Base-by-base conservation (phyloP, 2,329 filamentous ascomycete species). In the Pochonia chlamydosporia region DNA sequence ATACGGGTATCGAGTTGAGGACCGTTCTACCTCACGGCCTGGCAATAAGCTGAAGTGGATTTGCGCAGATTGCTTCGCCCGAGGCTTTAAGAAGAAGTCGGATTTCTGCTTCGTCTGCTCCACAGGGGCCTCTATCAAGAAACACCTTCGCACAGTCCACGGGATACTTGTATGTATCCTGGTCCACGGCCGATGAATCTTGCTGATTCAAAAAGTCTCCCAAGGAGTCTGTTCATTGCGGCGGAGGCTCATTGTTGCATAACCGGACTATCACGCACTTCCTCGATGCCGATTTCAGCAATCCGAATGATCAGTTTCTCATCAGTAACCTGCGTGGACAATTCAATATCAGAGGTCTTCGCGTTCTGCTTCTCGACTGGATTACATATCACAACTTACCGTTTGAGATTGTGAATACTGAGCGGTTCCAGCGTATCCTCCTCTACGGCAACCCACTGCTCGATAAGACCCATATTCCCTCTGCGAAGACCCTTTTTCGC, bases 11-110 rank as follows among this genome's bases (percentile, higher is more conserved):
- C 30, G 30, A 13, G 30, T 31, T 31, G 13, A 31, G 30, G 30
- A 31, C 11, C 13, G 30, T 31, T 31, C 30, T 14, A 14, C 30
- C n/a, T 31, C 30, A 31, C 36, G 36, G 4, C n/a, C 16, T 18
- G 36, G 36, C 36, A 40, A 40, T 25, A 40, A 40, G 36, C 23
- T 40, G 36, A 40, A 40, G 36, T 20, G 36, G 36, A 40, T 40
- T 11, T 40, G n/a, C 16, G 36, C 36, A 4, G n/a, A 40, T 16
- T 40, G 36, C 36, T 40, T 40, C 20, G 36, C 36, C 18, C 36
- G 18, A 8, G 36, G 36, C 9, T 40, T 40, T 7, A 40, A 40
- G n/a, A 40, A 40, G 20, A 40, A 40, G 36, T 40, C 36, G 14
- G 36, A 40, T 16, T 20, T 25, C 36, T 40, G n/a, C 8, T 40